A percentile compares a stretch with the other conserved stretches of the same genome.
Conservation (phyloP, 192 early-diverging fungal genomes). For the Podila verticillata region DNA sequence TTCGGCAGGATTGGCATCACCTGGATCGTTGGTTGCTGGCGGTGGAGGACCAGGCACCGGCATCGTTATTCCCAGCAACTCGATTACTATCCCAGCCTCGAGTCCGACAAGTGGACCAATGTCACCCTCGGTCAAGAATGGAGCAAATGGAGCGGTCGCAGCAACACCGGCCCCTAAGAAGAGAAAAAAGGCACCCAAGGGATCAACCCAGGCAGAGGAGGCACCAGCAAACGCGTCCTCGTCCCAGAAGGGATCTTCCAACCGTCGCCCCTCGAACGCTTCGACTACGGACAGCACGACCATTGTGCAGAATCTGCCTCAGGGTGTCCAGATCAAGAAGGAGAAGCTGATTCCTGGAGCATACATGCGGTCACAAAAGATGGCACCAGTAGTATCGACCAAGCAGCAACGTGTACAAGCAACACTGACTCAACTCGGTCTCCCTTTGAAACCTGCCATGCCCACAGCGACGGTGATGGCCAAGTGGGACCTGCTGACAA, state of each 20-base stretch:
- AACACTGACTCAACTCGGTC: constrained; percentile 18
- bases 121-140: constrained; percentile 15
- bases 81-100: constrained; percentile 46
- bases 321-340: constrained; percentile 47
- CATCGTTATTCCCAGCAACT: constrained; percentile 52
- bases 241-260: constrained; percentile 26
- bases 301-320: constrained; percentile 2
- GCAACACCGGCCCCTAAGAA: constrained; percentile 20
- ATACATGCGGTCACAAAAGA: constrained; percentile 69
- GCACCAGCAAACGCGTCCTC: neutral
- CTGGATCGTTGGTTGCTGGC: constrained; percentile 16
- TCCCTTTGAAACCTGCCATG: constrained; percentile 76
- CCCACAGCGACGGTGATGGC: constrained; percentile 82
- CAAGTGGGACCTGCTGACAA: constrained; percentile 81
- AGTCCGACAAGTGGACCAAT: constrained; percentile 8
- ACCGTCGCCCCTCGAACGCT: constrained; percentile 38
- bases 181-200: constrained; percentile 45
- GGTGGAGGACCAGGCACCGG: constrained; percentile 39
- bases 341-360: constrained; percentile 71
- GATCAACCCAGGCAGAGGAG: constrained; percentile 33
- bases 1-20: constrained; percentile 36
- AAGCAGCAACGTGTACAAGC: constrained; percentile 42
- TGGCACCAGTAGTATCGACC: constrained; percentile 61
- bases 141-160: constrained; percentile 8
- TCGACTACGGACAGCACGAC: constrained; percentile 7